Evolutionary conservation across 257 asterid genomes (phyloP).

Genomic region (Hygrophila difformis): DNA sequence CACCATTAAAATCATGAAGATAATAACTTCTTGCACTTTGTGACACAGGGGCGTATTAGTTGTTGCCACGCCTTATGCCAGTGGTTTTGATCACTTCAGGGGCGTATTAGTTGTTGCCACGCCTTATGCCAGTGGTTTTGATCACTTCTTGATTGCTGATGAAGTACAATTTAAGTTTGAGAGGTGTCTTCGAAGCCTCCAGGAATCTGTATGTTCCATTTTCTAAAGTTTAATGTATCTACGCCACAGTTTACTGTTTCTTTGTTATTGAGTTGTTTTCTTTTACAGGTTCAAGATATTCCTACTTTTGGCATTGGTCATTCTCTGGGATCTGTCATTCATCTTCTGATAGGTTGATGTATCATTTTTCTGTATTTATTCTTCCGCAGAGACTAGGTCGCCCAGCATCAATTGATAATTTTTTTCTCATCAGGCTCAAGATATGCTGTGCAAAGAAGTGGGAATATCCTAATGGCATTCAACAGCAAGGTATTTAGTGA

Average conservation of each 20-base stretch:
- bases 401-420: slow-evolving; percentile 17
- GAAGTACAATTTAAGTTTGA: slow-evolving; percentile 89
- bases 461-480: slow-evolving; percentile 81
- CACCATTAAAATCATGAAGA: slow-evolving; percentile 13
- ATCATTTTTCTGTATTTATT: slow-evolving; percentile 6
- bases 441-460: slow-evolving; percentile 84
- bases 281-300: slow-evolving; percentile 58
- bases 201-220: slow-evolving; percentile 49
- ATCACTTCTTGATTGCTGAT: slow-evolving; percentile 88
- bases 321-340: slow-evolving; percentile 87
- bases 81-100: slow-evolving; percentile 99
- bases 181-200: slow-evolving; percentile 68
- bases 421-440: slow-evolving; percentile 65
- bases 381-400: slow-evolving; percentile 8
- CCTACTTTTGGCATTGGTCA: slow-evolving; percentile 91
- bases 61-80: slow-evolving; percentile 92
- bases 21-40: slow-evolving; percentile 16
- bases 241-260: slow-evolving; percentile 6
- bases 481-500: slow-evolving; percentile 61
- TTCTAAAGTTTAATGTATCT: slow-evolving; percentile 12
- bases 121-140: slow-evolving; percentile 94
- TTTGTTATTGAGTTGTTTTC: slow-evolving; percentile 16
- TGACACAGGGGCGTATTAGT: slow-evolving; percentile 72
- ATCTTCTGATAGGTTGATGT: slow-evolving; percentile 71
- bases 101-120: slow-evolving; percentile 83